Percentiles rank a stretch among this genome's conserved stretches.
Evolutionary conservation across 2,329 filamentous ascomycete genomes (phyloP).

Genomic region (Botrytis byssoidea): DNA sequence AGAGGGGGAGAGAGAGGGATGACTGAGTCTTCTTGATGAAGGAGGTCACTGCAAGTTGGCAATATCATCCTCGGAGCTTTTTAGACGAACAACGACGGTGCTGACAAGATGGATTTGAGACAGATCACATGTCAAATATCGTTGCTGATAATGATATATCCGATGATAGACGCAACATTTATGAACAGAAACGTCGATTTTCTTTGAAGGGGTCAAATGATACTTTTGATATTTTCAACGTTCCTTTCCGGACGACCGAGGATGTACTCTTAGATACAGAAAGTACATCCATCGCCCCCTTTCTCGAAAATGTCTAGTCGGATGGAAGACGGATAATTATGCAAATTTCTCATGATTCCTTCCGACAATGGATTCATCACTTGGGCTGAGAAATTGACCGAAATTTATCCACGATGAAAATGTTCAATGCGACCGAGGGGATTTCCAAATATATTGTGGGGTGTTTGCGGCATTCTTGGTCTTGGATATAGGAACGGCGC

Average conservation of each 20-base stretch:
- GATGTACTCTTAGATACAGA: not conserved
- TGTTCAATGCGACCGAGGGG: not conserved
- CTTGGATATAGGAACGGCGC: not conserved
- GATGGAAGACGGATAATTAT: not conserved
- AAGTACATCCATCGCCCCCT: not conserved
- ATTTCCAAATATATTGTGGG: not conserved
- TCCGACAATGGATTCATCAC: not conserved
- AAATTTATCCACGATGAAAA: not conserved
- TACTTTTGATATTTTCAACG: slow-evolving; percentile 3
- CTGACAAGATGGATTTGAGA: not conserved
- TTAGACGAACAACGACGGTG: not conserved
- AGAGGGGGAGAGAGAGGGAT: not conserved
- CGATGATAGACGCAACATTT: not conserved
- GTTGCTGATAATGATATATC: not conserved
- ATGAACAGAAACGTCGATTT: not conserved
- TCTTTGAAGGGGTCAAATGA: slow-evolving; percentile 14
- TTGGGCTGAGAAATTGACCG: not conserved
- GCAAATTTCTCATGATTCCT: not conserved
- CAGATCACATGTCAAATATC: not conserved
- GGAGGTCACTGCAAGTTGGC: not conserved
- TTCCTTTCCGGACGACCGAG: slow-evolving; percentile 15
- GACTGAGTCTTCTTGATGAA: not conserved
- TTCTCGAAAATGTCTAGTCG: not conserved
- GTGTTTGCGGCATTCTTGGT: not conserved
- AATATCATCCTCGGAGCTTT: not conserved